phyloP scores from a whole-genome alignment of 306 rosid genomes.

The Quercus ilex region DNA sequence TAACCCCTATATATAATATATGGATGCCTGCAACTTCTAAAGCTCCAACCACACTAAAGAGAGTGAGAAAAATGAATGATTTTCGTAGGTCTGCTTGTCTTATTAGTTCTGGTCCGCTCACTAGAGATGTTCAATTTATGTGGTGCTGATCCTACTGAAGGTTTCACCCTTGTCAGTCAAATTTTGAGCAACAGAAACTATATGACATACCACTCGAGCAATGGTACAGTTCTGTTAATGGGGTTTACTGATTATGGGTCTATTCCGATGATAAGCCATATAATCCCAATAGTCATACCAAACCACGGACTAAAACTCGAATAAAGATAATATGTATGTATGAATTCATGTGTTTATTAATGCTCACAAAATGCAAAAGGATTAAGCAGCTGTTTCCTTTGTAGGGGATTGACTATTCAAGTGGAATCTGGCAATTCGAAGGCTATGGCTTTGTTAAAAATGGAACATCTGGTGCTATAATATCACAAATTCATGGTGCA shows the following conservation, averaged over 20 bases:
- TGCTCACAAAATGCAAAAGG: background rate
- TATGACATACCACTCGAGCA: constrained; percentile 5
- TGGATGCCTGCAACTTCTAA: too few relatives aligned
- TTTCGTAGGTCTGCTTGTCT: background rate
- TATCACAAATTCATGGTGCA: constrained; percentile 31
- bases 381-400: background rate
- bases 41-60: too few relatives aligned
- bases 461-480: background rate
- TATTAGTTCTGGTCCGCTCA: background rate
- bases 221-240: constrained; percentile 11
- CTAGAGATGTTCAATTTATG: background rate
- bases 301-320: background rate
- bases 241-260: constrained; percentile 15
- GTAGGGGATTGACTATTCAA: constrained; percentile 18
- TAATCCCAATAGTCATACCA: background rate
- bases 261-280: constrained; percentile 10
- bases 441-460: constrained; percentile 8
- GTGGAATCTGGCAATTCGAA: constrained; percentile 28
- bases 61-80: too few relatives aligned
- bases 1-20: too few relatives aligned
- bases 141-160: constrained; percentile 40
- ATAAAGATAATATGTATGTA: background rate
- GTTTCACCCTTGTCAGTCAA: constrained; percentile 38
- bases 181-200: constrained; percentile 33
- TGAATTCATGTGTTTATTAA: background rate